Conservation (phyloP, 2,329 filamentous ascomycete species). For the Graphilbum sp. region DNA sequence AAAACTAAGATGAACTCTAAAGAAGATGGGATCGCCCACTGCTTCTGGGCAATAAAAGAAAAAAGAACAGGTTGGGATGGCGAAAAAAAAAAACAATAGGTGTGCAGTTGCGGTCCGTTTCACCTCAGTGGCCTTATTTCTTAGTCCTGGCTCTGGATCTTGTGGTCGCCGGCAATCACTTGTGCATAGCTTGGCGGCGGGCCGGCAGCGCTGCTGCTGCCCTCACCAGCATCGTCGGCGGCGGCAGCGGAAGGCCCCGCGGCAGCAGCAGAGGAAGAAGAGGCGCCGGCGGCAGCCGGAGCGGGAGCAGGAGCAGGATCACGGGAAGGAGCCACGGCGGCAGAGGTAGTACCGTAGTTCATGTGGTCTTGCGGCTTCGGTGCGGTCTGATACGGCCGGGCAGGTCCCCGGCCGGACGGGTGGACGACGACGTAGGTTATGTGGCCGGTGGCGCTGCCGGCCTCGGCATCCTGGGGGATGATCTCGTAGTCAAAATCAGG, state of each 20-base stretch:
- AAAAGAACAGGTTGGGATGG: too few relatives aligned
- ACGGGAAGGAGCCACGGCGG: constrained; percentile 9
- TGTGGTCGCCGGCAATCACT: constrained; percentile 78
- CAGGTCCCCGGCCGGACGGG: constrained; percentile 4
- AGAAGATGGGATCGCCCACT: too few relatives aligned
- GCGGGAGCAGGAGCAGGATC: constrained; percentile 7
- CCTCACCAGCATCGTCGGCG: constrained; percentile 21
- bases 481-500: constrained; percentile 51
- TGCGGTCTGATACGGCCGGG: constrained; percentile 6
- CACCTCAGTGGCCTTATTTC: too few relatives aligned
- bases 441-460: constrained; percentile 24
- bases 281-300: constrained; percentile 10
- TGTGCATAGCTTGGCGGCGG: constrained; percentile 79
- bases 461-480: constrained; percentile 38
- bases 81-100: too few relatives aligned
- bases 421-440: constrained; percentile 69
- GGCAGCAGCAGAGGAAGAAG: constrained; percentile 12
- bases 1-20: too few relatives aligned
- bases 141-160: constrained; percentile 59
- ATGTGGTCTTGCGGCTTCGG: constrained; percentile 19
- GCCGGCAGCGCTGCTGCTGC: constrained; percentile 26
- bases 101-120: too few relatives aligned
- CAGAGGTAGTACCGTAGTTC: constrained; percentile 29
- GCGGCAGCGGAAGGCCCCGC: too few relatives aligned
- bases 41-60: too few relatives aligned